Conservation (phyloP, 1,284 basidiomycete species). For the Anthracocystis walkeri region DNA sequence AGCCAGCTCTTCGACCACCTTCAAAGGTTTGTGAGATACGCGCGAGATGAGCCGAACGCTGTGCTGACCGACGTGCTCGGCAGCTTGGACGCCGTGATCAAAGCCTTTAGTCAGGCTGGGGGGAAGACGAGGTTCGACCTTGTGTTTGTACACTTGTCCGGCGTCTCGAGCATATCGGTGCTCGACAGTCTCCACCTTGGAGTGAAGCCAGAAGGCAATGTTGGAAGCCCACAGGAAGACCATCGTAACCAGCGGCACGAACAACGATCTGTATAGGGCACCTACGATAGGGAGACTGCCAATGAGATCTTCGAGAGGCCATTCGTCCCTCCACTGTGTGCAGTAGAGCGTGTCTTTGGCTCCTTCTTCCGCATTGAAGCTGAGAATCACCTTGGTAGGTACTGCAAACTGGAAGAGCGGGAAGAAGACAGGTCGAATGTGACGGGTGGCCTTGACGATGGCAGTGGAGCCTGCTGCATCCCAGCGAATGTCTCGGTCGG, state of each 20-base stretch:
- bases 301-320: constrained; percentile 40
- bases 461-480: constrained; percentile 34
- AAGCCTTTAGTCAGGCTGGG: constrained; percentile 39
- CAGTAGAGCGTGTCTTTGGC: constrained; percentile 44
- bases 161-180: constrained; percentile 26
- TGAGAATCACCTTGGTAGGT: constrained; percentile 35
- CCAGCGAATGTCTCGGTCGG: constrained; percentile 46
- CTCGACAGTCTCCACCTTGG: constrained; percentile 27
- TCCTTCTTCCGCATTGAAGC: constrained; percentile 36
- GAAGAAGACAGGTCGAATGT: constrained; percentile 47
- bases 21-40: constrained; percentile 32
- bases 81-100: constrained; percentile 24
- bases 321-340: constrained; percentile 51
- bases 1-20: constrained; percentile 28
- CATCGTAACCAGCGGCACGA: constrained; percentile 35
- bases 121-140: constrained; percentile 36
- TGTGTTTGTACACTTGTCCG: constrained; percentile 13
- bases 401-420: constrained; percentile 54
- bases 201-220: constrained; percentile 39
- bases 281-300: constrained; percentile 27
- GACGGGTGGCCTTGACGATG: constrained; percentile 40
- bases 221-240: constrained; percentile 48
- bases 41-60: constrained; percentile 17
- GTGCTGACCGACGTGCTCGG: constrained; percentile 31
- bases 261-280: constrained; percentile 23